These are phyloP conservation scores for Phytophthora palmivora DNA, from an alignment of 352 stramenopile species.

Conservation along the genomic window DNA sequence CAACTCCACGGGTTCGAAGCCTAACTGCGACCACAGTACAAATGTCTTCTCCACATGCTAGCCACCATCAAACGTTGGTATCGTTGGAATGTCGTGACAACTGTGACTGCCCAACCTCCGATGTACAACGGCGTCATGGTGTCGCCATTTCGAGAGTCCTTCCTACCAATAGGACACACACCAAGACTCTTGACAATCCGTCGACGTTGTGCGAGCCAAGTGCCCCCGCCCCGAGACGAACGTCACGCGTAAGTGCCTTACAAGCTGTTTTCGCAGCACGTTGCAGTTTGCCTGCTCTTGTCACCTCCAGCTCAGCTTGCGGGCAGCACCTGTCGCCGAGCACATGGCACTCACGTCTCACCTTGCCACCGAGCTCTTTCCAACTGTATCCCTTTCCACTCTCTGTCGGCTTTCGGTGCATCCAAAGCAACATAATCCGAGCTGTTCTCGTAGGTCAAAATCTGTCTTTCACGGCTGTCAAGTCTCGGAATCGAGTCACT, in stretches of 20 bases:
- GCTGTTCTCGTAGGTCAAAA: conserved; percentile 4
- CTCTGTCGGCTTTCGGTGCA: conserved; percentile 35
- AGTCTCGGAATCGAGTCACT: conserved; percentile 13
- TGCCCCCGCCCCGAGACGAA: conserved; percentile 34
- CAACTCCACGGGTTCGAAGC: background rate
- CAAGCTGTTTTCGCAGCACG: conserved; percentile 41
- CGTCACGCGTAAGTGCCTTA: conserved; percentile 25
- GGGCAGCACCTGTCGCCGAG: conserved; percentile 32
- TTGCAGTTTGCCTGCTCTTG: conserved; percentile 25
- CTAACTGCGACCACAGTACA: too few relatives aligned
- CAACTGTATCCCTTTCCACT: conserved; percentile 19
- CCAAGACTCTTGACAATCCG: conserved; percentile 18
- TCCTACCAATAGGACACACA: conserved; percentile 8
- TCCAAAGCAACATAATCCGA: conserved; percentile 29
- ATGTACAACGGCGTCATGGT: conserved; percentile 2
- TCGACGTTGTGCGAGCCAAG: conserved; percentile 25
- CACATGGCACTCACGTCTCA: conserved; percentile 29
- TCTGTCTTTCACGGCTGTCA: conserved; percentile 18
- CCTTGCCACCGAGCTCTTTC: conserved; percentile 7
- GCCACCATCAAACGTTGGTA: background rate
- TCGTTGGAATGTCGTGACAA: conserved; percentile 2
- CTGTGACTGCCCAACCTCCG: background rate
- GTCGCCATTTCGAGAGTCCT: conserved; percentile 13
- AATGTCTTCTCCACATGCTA: background rate
- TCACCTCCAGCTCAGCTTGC: conserved; percentile 10